Percentiles rank a stretch among this genome's conserved stretches.
Evolutionary conservation across 208 protist genomes (phyloP).

Genomic region (Trypanosoma brucei): DNA sequence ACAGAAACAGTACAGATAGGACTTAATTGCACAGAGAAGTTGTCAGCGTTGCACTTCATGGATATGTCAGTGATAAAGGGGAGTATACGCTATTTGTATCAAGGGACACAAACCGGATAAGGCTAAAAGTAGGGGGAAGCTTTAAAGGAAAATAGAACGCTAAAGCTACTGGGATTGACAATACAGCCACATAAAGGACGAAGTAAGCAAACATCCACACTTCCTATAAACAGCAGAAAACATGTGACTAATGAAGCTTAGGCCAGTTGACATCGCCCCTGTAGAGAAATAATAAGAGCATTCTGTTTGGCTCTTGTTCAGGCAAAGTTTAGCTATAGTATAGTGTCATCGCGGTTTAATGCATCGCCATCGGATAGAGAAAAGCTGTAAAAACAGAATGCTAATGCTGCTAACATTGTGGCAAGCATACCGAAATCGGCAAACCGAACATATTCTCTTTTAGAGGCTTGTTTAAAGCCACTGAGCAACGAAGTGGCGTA

Average conservation of each 20-base stretch:
- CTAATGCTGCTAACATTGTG: neutral
- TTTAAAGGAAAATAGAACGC: neutral
- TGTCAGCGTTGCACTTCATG: conserved; percentile 3
- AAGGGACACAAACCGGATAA: neutral
- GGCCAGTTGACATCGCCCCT: conserved; percentile 1
- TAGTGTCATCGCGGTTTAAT: conserved; percentile 2
- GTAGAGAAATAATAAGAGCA: neutral
- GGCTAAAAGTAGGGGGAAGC: neutral
- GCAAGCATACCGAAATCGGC: neutral
- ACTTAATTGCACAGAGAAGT: neutral
- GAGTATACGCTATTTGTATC: conserved; percentile 9
- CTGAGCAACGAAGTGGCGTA: neutral
- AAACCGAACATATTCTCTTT: neutral
- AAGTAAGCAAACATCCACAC: neutral
- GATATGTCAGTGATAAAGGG: neutral
- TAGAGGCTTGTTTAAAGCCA: neutral
- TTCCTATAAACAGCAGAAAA: neutral
- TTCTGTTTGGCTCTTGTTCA: conserved; percentile 10
- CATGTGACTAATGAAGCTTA: conserved; percentile 8
- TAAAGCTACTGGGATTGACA: conserved; percentile 9
- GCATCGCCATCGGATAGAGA: conserved; percentile 1
- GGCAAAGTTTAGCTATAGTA: conserved; percentile 3
- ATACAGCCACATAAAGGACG: conserved; percentile 11
- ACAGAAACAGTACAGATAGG: conserved; percentile 1
- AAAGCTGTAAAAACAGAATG: neutral